Evolutionary conservation across 2,329 filamentous ascomycete species (phyloP).

Genomic region (Colletotrichum orbiculare): DNA sequence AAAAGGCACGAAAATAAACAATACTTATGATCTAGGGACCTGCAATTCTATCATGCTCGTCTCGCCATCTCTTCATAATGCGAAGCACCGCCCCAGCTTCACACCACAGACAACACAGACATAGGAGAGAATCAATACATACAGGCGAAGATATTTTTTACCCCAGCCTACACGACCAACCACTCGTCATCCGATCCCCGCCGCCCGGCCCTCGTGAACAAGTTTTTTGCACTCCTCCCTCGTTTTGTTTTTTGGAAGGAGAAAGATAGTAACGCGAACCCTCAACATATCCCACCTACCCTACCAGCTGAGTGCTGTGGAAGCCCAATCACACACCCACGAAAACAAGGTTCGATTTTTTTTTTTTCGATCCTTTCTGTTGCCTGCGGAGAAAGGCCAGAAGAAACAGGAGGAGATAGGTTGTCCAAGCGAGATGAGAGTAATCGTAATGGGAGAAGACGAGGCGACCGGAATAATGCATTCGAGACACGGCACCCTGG

Average conservation of each 20-base stretch:
- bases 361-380: neutral
- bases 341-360: conserved; percentile 2
- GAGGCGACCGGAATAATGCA: neutral
- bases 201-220: too few relatives aligned
- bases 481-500: too few relatives aligned
- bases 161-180: neutral
- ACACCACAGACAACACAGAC: neutral
- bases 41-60: conserved; percentile 37
- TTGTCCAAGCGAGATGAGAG: conserved; percentile 35
- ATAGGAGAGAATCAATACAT: conserved; percentile 12
- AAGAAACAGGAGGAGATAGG: neutral
- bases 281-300: neutral
- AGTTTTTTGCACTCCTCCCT: neutral
- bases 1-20: neutral
- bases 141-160: conserved; percentile 7
- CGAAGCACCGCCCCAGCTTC: conserved; percentile 8
- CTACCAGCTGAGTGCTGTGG: conserved; percentile 31
- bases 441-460: conserved; percentile 31
- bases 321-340: conserved; percentile 22
- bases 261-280: neutral
- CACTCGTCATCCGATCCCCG: neutral
- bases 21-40: conserved; percentile 25
- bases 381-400: conserved; percentile 14
- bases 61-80: conserved; percentile 32
- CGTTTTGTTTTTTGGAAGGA: conserved; percentile 6